Percentiles rank a stretch among this genome's conserved stretches.
Conservation (phyloP, 768 basidiomycete genomes). For the Boletus sp. region DNA sequence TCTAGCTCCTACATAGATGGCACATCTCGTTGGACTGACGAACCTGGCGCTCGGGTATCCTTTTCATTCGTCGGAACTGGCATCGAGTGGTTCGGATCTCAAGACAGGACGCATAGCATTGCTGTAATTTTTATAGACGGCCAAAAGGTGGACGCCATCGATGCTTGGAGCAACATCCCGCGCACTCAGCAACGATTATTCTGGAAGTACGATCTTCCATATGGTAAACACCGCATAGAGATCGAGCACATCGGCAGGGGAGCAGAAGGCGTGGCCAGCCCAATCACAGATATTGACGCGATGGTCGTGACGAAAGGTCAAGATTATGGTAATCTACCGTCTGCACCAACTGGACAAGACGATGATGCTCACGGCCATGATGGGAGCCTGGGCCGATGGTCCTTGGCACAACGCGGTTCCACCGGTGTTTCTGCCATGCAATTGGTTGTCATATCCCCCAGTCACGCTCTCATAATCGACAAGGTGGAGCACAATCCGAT, state of each 20-base stretch:
- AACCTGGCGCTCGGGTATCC: slow-evolving; percentile 45
- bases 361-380: neutral
- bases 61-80: slow-evolving; percentile 72
- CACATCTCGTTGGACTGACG: slow-evolving; percentile 48
- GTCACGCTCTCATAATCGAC: slow-evolving; percentile 72
- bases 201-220: slow-evolving; percentile 51
- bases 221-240: slow-evolving; percentile 57
- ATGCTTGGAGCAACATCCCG: slow-evolving; percentile 39
- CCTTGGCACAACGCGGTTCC: slow-evolving; percentile 57
- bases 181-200: slow-evolving; percentile 61
- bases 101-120: slow-evolving; percentile 50
- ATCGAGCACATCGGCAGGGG: slow-evolving; percentile 53
- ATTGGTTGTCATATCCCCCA: slow-evolving; percentile 60
- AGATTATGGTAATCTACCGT: neutral
- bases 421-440: slow-evolving; percentile 84
- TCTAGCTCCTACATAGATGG: slow-evolving; percentile 49
- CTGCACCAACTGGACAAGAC: neutral
- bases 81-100: slow-evolving; percentile 74
- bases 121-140: slow-evolving; percentile 61
- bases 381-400: slow-evolving; percentile 40
- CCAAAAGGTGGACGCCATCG: slow-evolving; percentile 39
- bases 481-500: slow-evolving; percentile 86
- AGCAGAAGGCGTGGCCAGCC: slow-evolving; percentile 32
- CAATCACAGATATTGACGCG: slow-evolving; percentile 56
- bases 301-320: slow-evolving; percentile 57